These are phyloP conservation scores for Cadophora gregata DNA, from an alignment of 2,329 filamentous ascomycete species.

Conservation along the genomic window DNA sequence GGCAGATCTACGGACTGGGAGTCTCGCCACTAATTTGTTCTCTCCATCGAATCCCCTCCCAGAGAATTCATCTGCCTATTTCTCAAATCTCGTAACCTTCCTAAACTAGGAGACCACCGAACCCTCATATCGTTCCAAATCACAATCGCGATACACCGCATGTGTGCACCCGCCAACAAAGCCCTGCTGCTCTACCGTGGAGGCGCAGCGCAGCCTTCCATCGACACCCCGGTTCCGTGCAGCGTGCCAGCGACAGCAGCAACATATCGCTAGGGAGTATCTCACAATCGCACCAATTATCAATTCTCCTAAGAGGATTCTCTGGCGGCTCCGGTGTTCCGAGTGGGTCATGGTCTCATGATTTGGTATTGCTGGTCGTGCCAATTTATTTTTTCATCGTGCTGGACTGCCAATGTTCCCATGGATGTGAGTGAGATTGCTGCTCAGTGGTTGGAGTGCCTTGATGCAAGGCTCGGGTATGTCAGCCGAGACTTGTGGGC, in stretches of 20 bases:
- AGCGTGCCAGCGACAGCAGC: neutral
- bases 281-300: constrained; percentile 10
- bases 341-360: constrained; percentile 8
- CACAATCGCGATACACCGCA: neutral
- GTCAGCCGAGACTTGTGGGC: constrained; percentile 5
- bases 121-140: neutral
- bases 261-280: neutral
- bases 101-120: neutral
- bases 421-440: constrained; percentile 1
- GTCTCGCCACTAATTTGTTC: neutral
- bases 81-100: constrained; percentile 5
- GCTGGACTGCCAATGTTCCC: neutral
- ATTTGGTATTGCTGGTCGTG: neutral
- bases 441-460: neutral
- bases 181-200: constrained; percentile 11
- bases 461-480: neutral
- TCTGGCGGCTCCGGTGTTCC: neutral
- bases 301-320: neutral
- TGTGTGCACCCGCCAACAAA: constrained; percentile 4
- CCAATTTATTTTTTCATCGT: neutral
- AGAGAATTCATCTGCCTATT: constrained; percentile 18
- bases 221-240: constrained; percentile 8
- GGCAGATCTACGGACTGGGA: constrained; percentile 21
- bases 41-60: neutral
- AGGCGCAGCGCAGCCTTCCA: constrained; percentile 17